phyloP scores from a whole-genome alignment of 179 eudicot species.

The Monotropa hypopitys region DNA sequence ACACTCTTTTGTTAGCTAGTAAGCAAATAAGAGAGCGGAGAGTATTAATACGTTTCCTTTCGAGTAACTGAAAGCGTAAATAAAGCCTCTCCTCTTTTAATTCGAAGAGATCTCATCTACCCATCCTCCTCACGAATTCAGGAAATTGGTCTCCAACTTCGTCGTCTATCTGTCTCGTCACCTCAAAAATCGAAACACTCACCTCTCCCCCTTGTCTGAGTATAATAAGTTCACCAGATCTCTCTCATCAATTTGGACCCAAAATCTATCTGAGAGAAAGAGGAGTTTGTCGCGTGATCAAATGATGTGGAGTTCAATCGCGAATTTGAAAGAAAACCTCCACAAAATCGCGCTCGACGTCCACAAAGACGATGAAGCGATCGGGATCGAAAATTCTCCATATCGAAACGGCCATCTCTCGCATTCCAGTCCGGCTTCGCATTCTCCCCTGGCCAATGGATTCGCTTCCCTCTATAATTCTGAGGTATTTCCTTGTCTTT shows the following conservation, averaged over 20 bases:
- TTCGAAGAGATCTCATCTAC: not conserved
- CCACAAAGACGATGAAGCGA: conserved; percentile 48
- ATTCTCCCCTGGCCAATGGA: conserved; percentile 47
- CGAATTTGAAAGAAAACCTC: conserved; percentile 78
- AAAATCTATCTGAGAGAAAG: not conserved
- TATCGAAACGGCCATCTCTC: conserved; percentile 25
- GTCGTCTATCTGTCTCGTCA: not conserved
- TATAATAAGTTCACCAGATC: not conserved
- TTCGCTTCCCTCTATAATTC: conserved; percentile 38
- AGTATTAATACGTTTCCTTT: not conserved
- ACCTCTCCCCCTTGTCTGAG: not conserved
- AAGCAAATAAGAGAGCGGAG: too few relatives aligned
- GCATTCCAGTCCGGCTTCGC: conserved; percentile 28
- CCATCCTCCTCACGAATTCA: not conserved
- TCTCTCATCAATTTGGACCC: not conserved
- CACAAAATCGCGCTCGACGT: conserved; percentile 76
- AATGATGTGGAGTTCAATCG: conserved; percentile 69
- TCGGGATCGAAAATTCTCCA: conserved; percentile 25
- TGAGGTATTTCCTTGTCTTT: conserved; percentile 37
- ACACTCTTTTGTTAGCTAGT: too few relatives aligned
- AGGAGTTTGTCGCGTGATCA: conserved; percentile 3
- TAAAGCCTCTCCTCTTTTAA: not conserved
- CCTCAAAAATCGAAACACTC: not conserved
- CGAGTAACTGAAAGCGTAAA: not conserved
- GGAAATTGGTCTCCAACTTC: not conserved